Evolutionary conservation across 805 yeast species (phyloP).

Genomic region (Monosporozyma solicola): DNA sequence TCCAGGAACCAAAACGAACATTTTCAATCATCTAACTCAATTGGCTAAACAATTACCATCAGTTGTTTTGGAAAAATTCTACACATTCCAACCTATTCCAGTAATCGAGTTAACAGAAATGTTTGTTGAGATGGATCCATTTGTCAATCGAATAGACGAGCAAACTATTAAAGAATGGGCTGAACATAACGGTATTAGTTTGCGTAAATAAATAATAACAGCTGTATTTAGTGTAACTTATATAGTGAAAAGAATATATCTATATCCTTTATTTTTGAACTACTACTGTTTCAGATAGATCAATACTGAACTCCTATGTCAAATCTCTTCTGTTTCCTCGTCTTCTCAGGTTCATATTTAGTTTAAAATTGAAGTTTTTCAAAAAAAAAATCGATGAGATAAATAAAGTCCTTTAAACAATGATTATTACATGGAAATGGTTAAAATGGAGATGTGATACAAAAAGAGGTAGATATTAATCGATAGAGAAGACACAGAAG

Average conservation of each 20-base stretch:
- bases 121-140: slow-evolving; percentile 19
- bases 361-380: background rate
- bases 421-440: background rate
- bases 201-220: background rate
- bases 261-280: background rate
- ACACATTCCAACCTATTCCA: slow-evolving; percentile 24
- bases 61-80: slow-evolving; percentile 19
- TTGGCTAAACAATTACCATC: slow-evolving; percentile 14
- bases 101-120: slow-evolving; percentile 13
- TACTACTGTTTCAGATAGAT: too few relatives aligned
- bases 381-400: background rate
- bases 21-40: slow-evolving; percentile 17
- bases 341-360: background rate
- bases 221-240: background rate
- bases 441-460: background rate
- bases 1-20: slow-evolving; percentile 9
- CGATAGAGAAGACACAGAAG: background rate
- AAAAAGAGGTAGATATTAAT: background rate
- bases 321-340: too few relatives aligned
- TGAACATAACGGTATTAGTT: slow-evolving; percentile 25
- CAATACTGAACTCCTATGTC: too few relatives aligned
- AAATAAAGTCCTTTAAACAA: background rate
- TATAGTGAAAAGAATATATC: background rate
- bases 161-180: slow-evolving; percentile 27
- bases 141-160: slow-evolving; percentile 23